Conservation (phyloP, 768 basidiomycete species). For the Steccherinum ochraceum region DNA sequence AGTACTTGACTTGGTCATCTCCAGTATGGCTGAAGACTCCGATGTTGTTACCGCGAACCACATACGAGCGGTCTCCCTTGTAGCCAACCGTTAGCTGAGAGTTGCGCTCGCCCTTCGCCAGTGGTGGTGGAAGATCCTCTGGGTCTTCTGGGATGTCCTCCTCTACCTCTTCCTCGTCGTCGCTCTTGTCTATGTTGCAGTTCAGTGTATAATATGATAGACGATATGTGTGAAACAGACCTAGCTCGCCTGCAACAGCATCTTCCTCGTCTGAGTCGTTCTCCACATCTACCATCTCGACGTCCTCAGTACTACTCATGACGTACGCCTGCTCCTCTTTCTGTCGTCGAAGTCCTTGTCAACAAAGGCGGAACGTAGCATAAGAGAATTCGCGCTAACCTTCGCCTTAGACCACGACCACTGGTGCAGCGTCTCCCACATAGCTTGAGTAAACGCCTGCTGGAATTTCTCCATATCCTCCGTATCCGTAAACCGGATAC, state of each 20-base stretch:
- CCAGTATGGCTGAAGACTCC: slow-evolving; percentile 80
- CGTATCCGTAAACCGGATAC: slow-evolving; percentile 57
- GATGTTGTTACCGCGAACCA: slow-evolving; percentile 87
- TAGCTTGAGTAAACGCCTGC: slow-evolving; percentile 53
- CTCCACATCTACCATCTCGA: slow-evolving; percentile 80
- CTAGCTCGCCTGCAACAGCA: slow-evolving; percentile 65
- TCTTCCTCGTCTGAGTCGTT: slow-evolving; percentile 76
- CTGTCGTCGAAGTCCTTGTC: slow-evolving; percentile 28
- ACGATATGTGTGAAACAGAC: slow-evolving; percentile 26
- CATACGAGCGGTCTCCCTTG: slow-evolving; percentile 91
- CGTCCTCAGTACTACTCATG: slow-evolving; percentile 71
- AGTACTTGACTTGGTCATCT: slow-evolving; percentile 72
- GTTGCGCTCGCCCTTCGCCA: slow-evolving; percentile 61
- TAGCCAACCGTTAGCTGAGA: slow-evolving; percentile 91
- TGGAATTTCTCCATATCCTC: slow-evolving; percentile 58
- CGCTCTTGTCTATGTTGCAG: slow-evolving; percentile 14
- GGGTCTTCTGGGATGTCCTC: slow-evolving; percentile 37
- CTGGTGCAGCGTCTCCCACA: slow-evolving; percentile 80
- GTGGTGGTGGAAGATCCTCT: slow-evolving; percentile 31
- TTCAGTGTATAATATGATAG: neutral
- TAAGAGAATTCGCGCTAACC: too few relatives aligned
- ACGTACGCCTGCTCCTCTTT: slow-evolving; percentile 86
- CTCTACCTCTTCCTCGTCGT: slow-evolving; percentile 25
- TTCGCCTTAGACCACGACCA: slow-evolving; percentile 76
- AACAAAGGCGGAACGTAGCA: too few relatives aligned